Evolutionary conservation across 2,329 filamentous ascomycete genomes (phyloP), one percentile per base, ranked within the genome.

Genomic region (Aspergillus phoenicis): DNA sequence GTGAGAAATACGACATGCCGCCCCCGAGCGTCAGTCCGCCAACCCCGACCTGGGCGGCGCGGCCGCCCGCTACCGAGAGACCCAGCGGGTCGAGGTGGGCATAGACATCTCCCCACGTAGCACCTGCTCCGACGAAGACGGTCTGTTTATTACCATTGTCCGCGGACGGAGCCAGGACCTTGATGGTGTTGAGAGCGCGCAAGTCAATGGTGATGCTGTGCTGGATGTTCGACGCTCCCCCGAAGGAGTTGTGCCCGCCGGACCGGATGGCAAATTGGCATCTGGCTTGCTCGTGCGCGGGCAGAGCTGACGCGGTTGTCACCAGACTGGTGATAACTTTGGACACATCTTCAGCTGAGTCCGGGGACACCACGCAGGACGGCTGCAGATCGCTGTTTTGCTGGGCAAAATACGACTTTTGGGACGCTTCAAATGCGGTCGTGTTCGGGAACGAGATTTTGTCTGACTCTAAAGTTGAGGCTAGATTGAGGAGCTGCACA

Each of bases 41-140:
- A 2, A 74, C 67, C 6, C 71, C 70, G 28, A 74, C 66, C 17
- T 52, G 59, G 0, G 61, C 60, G 13, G 59, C 66, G 33, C 71
- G 66, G 5, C 69, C 71, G 7, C 70, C 69, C 11, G 64, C 59
- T 1, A 70, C 69, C 11, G 66, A 51, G 8, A 71, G 57, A 30
- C 60, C 43, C 2, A 62, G 26, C 8, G 61, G 54, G 24, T 69
- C 69, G n/a, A 70, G 66, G 5, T 17, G 20, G 8, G n/a, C 4
- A 49, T 67, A 67, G 2, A 63, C 64, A 0, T 63, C 58, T 4
- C 56, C 58, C 64, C 64, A 64, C 7, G 58, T 66, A 8, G 58
- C 52, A 2, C 65, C 65, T 3, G 15, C 45, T 0, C 65, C 65
- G 20, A 66, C 33, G 5, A 28, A 60, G 24, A 51, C 52, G 2